Conservation (phyloP, 2,329 filamentous ascomycete species). For the Rhynchosporium graminicola region DNA sequence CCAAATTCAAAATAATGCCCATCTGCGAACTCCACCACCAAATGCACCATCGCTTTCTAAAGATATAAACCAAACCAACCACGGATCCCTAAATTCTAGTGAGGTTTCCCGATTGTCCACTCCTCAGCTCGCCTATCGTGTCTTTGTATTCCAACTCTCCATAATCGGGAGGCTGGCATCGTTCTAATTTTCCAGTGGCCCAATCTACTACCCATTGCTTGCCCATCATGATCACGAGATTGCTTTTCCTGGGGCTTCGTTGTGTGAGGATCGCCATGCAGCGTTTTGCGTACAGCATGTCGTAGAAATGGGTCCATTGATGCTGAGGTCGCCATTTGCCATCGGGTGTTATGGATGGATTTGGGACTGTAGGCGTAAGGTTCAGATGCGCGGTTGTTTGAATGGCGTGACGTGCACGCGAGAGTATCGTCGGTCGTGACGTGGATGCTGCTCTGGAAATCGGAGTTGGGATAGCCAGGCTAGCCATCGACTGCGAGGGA, state of each 20-base stretch:
- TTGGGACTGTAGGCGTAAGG: conserved; percentile 19
- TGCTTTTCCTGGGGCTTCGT: conserved; percentile 57
- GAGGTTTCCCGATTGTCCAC: conserved; percentile 1
- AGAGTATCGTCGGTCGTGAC: conserved; percentile 14
- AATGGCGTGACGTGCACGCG: conserved; percentile 19
- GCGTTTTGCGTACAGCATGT: conserved; percentile 60
- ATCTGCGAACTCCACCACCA: conserved; percentile 3
- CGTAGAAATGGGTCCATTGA: conserved; percentile 56
- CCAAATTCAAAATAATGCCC: conserved; percentile 5
- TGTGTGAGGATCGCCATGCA: conserved; percentile 61
- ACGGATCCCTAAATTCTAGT: not conserved
- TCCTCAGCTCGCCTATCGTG: not conserved
- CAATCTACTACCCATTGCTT: conserved; percentile 63
- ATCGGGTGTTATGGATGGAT: conserved; percentile 33
- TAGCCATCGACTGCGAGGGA: not conserved
- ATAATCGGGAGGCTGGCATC: conserved; percentile 56
- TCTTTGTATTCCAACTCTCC: conserved; percentile 42
- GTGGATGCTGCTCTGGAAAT: conserved; percentile 3
- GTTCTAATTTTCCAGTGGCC: conserved; percentile 55
- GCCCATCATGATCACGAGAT: conserved; percentile 57
- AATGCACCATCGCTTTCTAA: conserved; percentile 10
- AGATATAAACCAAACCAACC: not conserved
- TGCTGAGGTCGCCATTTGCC: conserved; percentile 60
- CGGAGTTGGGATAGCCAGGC: conserved; percentile 4
- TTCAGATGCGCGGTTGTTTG: conserved; percentile 8